Base-by-base conservation (phyloP, 306 rosid species). In the Ormosia emarginata region DNA sequence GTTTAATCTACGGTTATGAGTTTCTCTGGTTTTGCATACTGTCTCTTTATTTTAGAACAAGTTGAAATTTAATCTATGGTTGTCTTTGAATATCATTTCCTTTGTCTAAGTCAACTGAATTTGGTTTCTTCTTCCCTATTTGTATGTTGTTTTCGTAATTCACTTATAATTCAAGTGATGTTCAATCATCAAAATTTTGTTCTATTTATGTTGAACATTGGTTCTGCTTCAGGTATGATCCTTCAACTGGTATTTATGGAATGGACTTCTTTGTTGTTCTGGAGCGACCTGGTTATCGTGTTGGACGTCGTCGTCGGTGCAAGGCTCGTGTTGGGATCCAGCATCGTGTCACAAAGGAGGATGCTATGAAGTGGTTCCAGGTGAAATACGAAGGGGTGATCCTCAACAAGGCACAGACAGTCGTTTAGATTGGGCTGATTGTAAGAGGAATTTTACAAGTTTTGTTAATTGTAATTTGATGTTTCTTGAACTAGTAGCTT, bases 281-380 rank as follows among this genome's bases (percentile, higher is more conserved):
- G 88, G 98, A 94, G 84, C 98, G 97, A 43, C 92, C 97, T 0
- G 95, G 98, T 40, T 93, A 91, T 32, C 95, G 97, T 82, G 97
- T 93, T 11, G 95, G 97, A 2, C 95, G 95, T 1, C 92, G 95
- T 5, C 91, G 92, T 29, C 71, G 97, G 32, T 94, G 97, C 97
- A 94, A 94, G 85, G 57, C 97, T 14, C 90, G 89, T 9, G 93
- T 94, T 34, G 98, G 98, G 61, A 94, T 94, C 82, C 98, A 88
- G 83, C 97, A 94, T 77, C 88, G 98, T 0, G 97, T 94, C 52
- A 89, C 95, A 2, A 94, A 94, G 84, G 98, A 94, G 6, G 98
- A 92, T 75, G 85, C 97, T 8, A 94, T 94, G 97, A 92, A 90
- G 80, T 93, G 98, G 98, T 94, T 94, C 86, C 95, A 94, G 81